Evolutionary conservation across 495 filamentous ascomycete species (phyloP).

Genomic region (Echria macrotheca): DNA sequence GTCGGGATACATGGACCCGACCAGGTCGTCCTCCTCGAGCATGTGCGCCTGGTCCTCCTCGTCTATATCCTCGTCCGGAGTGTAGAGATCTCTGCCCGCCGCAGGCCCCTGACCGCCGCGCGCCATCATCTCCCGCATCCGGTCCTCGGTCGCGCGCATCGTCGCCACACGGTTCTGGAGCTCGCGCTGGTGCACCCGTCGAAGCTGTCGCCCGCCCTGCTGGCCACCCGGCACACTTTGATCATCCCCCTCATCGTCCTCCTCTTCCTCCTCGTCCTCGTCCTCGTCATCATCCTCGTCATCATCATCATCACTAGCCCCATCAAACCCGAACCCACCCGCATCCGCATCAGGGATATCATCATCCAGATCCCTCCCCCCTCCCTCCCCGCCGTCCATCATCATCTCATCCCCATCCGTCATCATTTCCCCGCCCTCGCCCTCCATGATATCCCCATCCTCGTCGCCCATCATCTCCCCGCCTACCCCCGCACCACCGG

Average conservation of each 20-base stretch:
- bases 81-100: constrained; percentile 31
- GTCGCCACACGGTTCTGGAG: constrained; percentile 23
- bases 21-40: constrained; percentile 49
- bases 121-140: constrained; percentile 45
- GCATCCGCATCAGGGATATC: constrained; percentile 61
- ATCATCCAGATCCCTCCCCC: constrained; percentile 54
- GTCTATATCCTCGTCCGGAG: constrained; percentile 39
- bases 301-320: constrained; percentile 40
- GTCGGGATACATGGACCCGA: constrained; percentile 16
- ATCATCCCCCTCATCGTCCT: constrained; percentile 23
- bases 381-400: constrained; percentile 24
- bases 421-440: no score
- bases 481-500: constrained; percentile 35
- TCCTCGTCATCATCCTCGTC: constrained; percentile 33
- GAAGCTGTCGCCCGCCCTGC: constrained; percentile 25
- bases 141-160: constrained; percentile 35
- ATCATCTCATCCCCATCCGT: constrained; percentile 15
- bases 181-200: constrained; percentile 29
- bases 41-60: constrained; percentile 44
- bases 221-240: no score
- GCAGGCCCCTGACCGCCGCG: constrained; percentile 23
- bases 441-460: constrained; percentile 41
- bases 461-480: constrained; percentile 29
- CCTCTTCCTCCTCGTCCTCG: constrained; percentile 24
- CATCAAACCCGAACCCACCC: constrained; percentile 41